phyloP scores from a whole-genome alignment of 768 basidiomycete species.

The Tulasnella sp. region DNA sequence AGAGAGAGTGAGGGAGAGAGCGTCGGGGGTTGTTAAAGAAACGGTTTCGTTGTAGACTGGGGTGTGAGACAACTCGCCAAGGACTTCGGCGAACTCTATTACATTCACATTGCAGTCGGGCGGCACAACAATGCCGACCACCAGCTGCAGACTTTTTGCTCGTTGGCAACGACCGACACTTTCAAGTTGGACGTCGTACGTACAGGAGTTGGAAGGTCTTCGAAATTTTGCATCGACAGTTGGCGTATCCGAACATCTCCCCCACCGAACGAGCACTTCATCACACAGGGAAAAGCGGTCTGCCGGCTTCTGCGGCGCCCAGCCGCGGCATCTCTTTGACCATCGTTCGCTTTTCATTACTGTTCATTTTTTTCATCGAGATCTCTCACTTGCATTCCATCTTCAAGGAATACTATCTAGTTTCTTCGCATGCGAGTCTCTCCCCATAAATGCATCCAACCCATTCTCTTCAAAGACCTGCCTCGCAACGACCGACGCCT shows the following conservation, averaged over 20 bases:
- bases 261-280: too few species aligned
- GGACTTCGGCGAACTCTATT: neutral
- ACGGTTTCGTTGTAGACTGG: neutral
- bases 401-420: conserved; percentile 1
- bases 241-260: too few species aligned
- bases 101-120: neutral
- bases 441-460: conserved; percentile 7
- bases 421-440: neutral
- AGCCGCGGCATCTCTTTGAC: too few species aligned
- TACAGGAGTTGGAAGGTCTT: too few species aligned
- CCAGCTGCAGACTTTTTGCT: neutral
- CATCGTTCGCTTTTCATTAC: neutral
- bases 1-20: neutral
- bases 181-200: too few species aligned
- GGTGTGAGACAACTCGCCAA: neutral
- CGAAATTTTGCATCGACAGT: too few species aligned
- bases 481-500: neutral
- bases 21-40: neutral
- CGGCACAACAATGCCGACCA: neutral
- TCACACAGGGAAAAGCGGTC: too few species aligned
- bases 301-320: too few species aligned
- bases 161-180: neutral
- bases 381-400: neutral
- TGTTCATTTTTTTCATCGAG: too few species aligned
- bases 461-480: conserved; percentile 14